These are phyloP conservation scores for Penicillium cataractarum DNA, from an alignment of 495 filamentous ascomycete genomes.

Conservation along the genomic window DNA sequence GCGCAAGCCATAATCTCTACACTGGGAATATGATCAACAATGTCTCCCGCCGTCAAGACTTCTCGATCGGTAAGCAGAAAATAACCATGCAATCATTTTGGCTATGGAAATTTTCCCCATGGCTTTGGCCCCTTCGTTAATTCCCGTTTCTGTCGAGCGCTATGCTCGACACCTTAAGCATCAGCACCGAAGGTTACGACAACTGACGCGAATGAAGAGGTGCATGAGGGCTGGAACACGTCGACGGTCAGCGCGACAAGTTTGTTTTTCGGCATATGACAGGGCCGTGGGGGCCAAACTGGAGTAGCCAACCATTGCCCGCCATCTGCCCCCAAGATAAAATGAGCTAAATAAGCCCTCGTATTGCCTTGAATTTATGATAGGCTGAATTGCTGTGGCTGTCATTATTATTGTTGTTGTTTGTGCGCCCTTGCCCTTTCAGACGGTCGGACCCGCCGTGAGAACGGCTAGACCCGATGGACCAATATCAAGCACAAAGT, in stretches of 20 bases:
- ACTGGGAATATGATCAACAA: not conserved
- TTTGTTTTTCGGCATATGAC: not conserved
- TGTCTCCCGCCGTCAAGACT: not conserved
- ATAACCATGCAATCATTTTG: no score
- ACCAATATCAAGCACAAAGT: not conserved
- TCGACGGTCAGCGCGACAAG: not conserved
- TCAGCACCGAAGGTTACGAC: not conserved
- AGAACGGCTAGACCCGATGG: not conserved
- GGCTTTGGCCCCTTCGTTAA: not conserved
- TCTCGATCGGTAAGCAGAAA: not conserved
- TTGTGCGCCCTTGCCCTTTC: not conserved
- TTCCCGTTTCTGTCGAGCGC: not conserved
- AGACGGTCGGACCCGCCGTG: not conserved
- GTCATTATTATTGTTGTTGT: not conserved
- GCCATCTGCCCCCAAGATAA: not conserved
- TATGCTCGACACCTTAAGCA: not conserved
- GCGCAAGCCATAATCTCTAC: not conserved
- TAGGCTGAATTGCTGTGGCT: not conserved
- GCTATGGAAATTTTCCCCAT: not conserved
- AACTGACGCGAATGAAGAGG: not conserved
- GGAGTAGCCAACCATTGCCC: not conserved
- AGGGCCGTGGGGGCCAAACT: constrained; percentile 2
- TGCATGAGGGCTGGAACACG: not conserved
- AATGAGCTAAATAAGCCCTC: not conserved
- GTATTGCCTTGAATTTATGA: not conserved